phyloP scores from a whole-genome alignment of 192 early-diverging fungal species.

The Mortierella claussenii region DNA sequence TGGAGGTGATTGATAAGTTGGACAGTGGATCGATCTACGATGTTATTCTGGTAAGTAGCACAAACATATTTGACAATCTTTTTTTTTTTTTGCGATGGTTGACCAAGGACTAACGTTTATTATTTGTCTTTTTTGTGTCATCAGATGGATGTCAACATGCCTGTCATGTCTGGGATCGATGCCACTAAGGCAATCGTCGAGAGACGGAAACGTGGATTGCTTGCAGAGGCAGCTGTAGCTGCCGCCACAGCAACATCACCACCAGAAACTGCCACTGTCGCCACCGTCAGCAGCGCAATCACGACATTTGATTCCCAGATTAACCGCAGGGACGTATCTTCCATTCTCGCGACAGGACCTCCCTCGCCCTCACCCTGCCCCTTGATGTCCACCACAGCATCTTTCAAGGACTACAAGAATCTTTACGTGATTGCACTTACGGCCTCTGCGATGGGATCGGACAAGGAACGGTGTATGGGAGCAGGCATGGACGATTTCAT shows the following conservation, averaged over 20 bases:
- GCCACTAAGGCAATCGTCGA: conserved; percentile 55
- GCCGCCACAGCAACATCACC: background rate
- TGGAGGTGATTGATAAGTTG: conserved; percentile 59
- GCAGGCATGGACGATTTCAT: conserved; percentile 70
- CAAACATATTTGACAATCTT: background rate
- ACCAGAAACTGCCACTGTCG: background rate
- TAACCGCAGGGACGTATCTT: no score
- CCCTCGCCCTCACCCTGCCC: no score
- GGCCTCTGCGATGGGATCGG: conserved; percentile 60
- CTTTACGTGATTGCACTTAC: conserved; percentile 66
- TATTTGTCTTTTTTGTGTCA: no score
- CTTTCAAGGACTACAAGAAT: conserved; percentile 48
- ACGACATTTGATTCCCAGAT: no score
- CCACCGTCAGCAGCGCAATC: background rate
- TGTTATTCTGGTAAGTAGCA: conserved; percentile 53
- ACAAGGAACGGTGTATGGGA: conserved; percentile 63
- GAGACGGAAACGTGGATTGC: conserved; percentile 21
- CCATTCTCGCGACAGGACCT: no score
- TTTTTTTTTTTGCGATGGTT: no score
- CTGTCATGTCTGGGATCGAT: conserved; percentile 59
- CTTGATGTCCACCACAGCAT: background rate
- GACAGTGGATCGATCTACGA: conserved; percentile 53
- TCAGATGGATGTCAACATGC: conserved; percentile 64
- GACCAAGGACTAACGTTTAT: no score
- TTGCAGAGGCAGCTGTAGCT: background rate